A percentile compares a stretch with the other conserved stretches of the same genome.
phyloP scores from a whole-genome alignment of 2,329 filamentous ascomycete genomes.

The Fonsecaea erecta region DNA sequence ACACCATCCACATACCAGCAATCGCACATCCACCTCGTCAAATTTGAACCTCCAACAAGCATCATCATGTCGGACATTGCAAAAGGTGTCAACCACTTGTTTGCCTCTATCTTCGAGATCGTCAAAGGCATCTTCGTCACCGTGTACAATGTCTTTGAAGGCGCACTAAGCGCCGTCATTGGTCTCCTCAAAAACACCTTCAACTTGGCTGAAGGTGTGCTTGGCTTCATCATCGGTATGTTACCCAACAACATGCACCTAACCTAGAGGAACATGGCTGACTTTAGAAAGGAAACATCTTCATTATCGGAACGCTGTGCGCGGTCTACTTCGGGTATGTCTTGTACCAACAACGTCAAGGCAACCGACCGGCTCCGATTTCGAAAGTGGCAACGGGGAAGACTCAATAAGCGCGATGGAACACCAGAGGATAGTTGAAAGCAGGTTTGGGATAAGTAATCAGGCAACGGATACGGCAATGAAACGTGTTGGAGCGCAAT shows the following conservation, averaged over 20 bases:
- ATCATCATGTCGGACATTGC: conserved; percentile 31
- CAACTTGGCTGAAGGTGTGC: conserved; percentile 31
- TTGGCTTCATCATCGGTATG: conserved; percentile 33
- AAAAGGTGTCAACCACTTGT: conserved; percentile 28
- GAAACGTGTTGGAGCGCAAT: not conserved
- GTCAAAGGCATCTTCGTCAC: conserved; percentile 31
- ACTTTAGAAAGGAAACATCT: conserved; percentile 31
- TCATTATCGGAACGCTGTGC: conserved; percentile 28
- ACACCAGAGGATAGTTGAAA: not conserved
- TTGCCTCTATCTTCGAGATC: conserved; percentile 32
- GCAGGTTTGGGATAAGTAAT: not conserved
- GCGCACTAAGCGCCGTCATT: conserved; percentile 31
- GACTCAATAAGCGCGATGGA: conserved; percentile 13
- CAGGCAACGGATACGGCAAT: not conserved
- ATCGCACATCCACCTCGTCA: not conserved
- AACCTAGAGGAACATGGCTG: not conserved
- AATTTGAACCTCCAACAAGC: not conserved
- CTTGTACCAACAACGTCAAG: conserved; percentile 33
- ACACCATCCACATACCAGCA: not conserved
- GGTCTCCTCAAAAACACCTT: conserved; percentile 32
- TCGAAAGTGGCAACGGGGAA: conserved; percentile 29
- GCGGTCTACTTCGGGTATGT: conserved; percentile 32
- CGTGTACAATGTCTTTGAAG: conserved; percentile 29
- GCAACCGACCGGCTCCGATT: conserved; percentile 31
- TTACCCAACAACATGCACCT: not conserved